These are phyloP conservation scores for Phytophthora ramorum DNA, from an alignment of 352 stramenopile species.

Conservation along the genomic window DNA sequence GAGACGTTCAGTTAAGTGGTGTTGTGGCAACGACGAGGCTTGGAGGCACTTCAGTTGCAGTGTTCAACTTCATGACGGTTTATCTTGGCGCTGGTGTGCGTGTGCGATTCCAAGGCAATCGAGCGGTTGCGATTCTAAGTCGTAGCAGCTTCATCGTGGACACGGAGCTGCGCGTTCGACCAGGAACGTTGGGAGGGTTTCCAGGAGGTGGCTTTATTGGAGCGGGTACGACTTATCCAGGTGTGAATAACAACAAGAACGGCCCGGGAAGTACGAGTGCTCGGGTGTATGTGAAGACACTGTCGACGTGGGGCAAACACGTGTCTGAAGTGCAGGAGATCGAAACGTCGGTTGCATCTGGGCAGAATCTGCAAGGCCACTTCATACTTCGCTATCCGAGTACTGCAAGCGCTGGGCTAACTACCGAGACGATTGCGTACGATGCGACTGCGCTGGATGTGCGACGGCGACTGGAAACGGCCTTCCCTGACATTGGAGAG, in stretches of 20 bases:
- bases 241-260: constrained; percentile 92
- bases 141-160: constrained; percentile 93
- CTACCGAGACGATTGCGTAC: constrained; percentile 68
- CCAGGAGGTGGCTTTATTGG: constrained; percentile 90
- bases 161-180: constrained; percentile 75
- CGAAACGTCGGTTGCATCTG: constrained; percentile 68
- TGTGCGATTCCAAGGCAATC: constrained; percentile 87
- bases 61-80: constrained; percentile 97
- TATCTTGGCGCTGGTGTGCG: constrained; percentile 85
- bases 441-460: constrained; percentile 77
- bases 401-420: constrained; percentile 7
- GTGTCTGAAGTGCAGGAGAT: constrained; percentile 93
- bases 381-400: constrained; percentile 62
- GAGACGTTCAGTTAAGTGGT: constrained; percentile 66
- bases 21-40: constrained; percentile 65
- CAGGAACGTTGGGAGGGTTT: constrained; percentile 94
- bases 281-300: constrained; percentile 92
- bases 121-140: constrained; percentile 91
- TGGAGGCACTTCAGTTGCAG: constrained; percentile 87
- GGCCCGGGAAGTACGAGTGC: constrained; percentile 92
- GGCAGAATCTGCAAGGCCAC: constrained; percentile 90
- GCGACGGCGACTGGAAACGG: constrained; percentile 56
- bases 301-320: constrained; percentile 88
- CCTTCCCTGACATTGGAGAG: constrained; percentile 55
- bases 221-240: constrained; percentile 32